These are phyloP conservation scores for Agarophyton chilense DNA, from an alignment of 23 red algal species.

Conservation along the genomic window DNA sequence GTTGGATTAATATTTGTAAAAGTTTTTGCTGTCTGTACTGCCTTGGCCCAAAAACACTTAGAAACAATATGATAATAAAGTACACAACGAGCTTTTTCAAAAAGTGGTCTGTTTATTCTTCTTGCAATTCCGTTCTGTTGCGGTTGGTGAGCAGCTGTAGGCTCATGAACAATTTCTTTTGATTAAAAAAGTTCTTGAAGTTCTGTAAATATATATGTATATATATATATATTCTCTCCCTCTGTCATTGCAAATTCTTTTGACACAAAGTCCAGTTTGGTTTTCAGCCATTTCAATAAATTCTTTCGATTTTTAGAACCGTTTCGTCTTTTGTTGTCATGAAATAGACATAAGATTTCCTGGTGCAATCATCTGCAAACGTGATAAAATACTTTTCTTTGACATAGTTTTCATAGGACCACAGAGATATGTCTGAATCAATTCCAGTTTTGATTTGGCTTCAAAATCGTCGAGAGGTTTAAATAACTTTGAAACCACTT, in stretches of 20 bases:
- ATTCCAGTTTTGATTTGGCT: background rate
- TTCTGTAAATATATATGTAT: no score
- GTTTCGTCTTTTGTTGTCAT: background rate
- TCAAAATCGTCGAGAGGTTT: background rate
- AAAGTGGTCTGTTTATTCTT: background rate
- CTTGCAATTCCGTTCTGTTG: constrained; percentile 43
- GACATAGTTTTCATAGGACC: background rate
- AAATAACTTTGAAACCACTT: constrained; percentile 7
- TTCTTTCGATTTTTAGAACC: background rate
- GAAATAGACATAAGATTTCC: background rate
- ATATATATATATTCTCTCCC: constrained; percentile 28
- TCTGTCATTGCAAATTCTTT: background rate
- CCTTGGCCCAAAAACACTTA: constrained; percentile 11
- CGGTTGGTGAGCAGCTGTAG: constrained; percentile 22
- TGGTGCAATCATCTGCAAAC: constrained; percentile 7
- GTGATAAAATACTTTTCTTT: constrained; percentile 26
- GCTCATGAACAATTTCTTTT: constrained; percentile 5
- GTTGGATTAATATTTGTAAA: constrained; percentile 12
- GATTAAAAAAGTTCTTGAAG: background rate
- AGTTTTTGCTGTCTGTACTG: background rate
- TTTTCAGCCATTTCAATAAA: background rate
- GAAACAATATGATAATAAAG: background rate
- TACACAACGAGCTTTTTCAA: background rate
- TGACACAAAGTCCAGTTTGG: constrained; percentile 8
- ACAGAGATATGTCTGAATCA: constrained; percentile 3